phyloP scores from a whole-genome alignment of 495 filamentous ascomycete species.

The Aspergillus ostianus region DNA sequence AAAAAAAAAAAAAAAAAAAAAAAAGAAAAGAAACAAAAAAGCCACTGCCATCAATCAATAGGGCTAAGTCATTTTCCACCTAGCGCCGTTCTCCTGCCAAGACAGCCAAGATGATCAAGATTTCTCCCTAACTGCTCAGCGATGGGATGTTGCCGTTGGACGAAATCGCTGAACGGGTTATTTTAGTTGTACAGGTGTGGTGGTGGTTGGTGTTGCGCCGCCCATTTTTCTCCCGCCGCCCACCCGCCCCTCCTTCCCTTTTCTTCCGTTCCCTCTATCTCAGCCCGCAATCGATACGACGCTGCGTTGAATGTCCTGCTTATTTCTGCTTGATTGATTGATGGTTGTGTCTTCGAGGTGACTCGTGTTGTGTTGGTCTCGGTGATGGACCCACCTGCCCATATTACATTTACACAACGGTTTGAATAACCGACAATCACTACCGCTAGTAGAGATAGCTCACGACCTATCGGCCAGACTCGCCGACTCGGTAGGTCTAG shows the following conservation, averaged over 20 bases:
- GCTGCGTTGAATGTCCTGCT: too few relatives aligned
- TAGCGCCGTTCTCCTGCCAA: slow-evolving; percentile 14
- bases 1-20: too few relatives aligned
- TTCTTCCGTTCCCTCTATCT: background rate
- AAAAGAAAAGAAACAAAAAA: background rate
- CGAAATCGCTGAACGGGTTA: background rate
- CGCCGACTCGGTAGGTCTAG: background rate
- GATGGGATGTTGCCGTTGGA: slow-evolving; percentile 4
- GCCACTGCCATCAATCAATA: background rate
- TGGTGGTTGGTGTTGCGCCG: background rate
- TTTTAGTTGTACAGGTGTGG: background rate
- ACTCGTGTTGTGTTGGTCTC: background rate
- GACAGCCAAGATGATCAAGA: slow-evolving; percentile 22
- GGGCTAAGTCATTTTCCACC: background rate
- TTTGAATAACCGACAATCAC: slow-evolving; percentile 7
- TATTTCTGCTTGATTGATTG: too few relatives aligned
- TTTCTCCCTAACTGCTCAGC: slow-evolving; percentile 3
- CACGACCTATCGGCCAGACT: slow-evolving; percentile 3
- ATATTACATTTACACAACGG: slow-evolving; percentile 6
- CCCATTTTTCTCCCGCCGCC: background rate
- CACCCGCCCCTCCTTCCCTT: background rate
- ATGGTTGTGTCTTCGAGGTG: background rate
- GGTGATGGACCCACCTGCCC: background rate
- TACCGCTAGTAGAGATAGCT: background rate
- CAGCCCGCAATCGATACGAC: background rate